Evolutionary conservation across 2,329 filamentous ascomycete genomes (phyloP), one percentile per base, ranked within the genome.

Genomic region (Blastomyces percursus): DNA sequence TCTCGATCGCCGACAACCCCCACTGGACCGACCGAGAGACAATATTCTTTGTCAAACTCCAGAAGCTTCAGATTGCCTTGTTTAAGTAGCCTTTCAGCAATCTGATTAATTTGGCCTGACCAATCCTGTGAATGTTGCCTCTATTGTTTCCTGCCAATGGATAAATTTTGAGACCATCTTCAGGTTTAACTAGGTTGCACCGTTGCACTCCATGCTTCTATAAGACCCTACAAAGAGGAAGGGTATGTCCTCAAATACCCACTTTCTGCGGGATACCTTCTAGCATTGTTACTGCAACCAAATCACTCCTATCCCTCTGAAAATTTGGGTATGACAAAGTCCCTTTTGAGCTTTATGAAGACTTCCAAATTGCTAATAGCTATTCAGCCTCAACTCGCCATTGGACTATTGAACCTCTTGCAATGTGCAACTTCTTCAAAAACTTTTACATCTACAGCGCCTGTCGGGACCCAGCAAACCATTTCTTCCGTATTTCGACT

Each of bases 391-490:
- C 27, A 12, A 12, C 24, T 30, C 24, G 48, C 30, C 7, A 27
- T n/a, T 35, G 5, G 4, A 19, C n/a, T 42, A 52, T 27, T 19
- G 12, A 48, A 60, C 9, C n/a, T 27, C 3, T 21, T 40, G 42
- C 27, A 51, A 82, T 82, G 80, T 82, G 80, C 76, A 77, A 81
- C 70, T 89, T 86, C 71, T 87, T 85, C 70, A 88, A 87, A 70
- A 89, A 89, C 75, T 90, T 87, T 73, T 90, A 89, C 75, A 86
- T 91, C 73, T 90, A 90, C 76, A 86, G 85, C 63, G 81, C 83
- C 52, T 91, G 88, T 70, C 75, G 81, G 62, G 86, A 90, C 70
- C 87, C 87, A 0, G 84, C 84, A 50, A 80, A 82, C 19, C 88
- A 91, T 73, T 90, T 89, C 74, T 86, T 88, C 73, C 81, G 83